phyloP scores from a whole-genome alignment of 352 stramenopile species.

The Pythium biforme region DNA sequence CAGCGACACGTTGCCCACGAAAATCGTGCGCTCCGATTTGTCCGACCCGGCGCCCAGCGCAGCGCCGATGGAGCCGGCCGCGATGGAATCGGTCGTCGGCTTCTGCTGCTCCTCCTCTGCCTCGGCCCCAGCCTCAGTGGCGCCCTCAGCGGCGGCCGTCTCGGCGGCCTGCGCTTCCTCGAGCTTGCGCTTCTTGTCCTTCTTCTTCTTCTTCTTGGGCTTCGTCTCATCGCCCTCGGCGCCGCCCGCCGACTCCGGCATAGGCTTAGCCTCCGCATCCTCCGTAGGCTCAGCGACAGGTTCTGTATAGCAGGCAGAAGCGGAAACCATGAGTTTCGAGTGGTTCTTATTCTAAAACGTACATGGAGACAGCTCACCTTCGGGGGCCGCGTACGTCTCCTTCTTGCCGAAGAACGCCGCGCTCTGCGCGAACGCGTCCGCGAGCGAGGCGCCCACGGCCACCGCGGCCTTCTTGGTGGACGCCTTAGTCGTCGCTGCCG shows the following conservation, averaged over 20 bases:
- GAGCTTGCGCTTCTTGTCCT: constrained; percentile 33
- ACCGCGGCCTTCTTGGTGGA: constrained; percentile 7
- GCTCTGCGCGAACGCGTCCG: constrained; percentile 61
- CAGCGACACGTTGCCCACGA: constrained; percentile 92
- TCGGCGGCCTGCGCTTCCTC: constrained; percentile 8
- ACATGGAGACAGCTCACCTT: background rate
- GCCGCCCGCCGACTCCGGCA: background rate
- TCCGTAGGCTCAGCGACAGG: background rate
- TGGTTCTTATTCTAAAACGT: background rate
- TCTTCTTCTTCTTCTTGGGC: constrained; percentile 33
- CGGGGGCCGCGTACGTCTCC: constrained; percentile 39
- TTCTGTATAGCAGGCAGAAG: background rate
- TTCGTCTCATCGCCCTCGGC: constrained; percentile 16
- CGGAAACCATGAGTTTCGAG: background rate
- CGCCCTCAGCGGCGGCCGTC: constrained; percentile 4
- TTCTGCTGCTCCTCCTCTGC: background rate
- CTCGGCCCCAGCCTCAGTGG: background rate
- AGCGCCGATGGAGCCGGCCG: constrained; percentile 9
- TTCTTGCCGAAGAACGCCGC: constrained; percentile 68
- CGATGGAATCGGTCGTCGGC: background rate
- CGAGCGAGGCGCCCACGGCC: constrained; percentile 20
- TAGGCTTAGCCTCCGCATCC: constrained; percentile 4
- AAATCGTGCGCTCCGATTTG: constrained; percentile 79
- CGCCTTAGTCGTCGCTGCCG: constrained; percentile 18
- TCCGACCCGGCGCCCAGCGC: constrained; percentile 14